A percentile compares a stretch with the other conserved stretches of the same genome.
Conservation (phyloP, 73 alveolate genomes). For the Tetrahymena thermophila region DNA sequence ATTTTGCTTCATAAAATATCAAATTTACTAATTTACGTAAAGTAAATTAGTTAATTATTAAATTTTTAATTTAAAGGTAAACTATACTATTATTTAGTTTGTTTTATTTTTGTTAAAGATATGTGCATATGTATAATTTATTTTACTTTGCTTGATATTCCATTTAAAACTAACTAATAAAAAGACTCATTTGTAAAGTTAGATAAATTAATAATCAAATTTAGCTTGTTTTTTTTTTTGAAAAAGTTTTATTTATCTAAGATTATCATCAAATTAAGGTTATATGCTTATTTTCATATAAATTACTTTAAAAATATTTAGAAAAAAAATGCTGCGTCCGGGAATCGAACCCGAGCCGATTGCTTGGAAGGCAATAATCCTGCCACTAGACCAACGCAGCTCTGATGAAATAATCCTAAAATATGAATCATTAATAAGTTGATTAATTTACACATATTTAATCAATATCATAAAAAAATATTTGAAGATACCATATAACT, state of each 20-base stretch:
- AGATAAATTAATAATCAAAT: too few species aligned
- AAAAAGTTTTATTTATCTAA: too few species aligned
- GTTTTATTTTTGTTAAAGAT: too few species aligned
- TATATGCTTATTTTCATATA: background rate
- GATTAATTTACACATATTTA: background rate
- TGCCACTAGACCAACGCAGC: slow-evolving; percentile 7
- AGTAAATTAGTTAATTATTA: too few species aligned
- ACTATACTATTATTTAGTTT: too few species aligned
- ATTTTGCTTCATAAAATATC: background rate
- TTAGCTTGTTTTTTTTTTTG: too few species aligned
- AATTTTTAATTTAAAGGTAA: too few species aligned
- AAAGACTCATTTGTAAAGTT: too few species aligned
- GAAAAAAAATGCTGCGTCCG: background rate
- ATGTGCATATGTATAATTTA: too few species aligned
- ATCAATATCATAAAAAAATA: background rate
- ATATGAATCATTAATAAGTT: background rate
- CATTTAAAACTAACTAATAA: too few species aligned
- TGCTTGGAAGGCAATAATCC: slow-evolving; percentile 4
- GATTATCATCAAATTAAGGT: background rate
- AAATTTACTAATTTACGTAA: too few species aligned
- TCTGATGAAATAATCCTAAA: background rate
- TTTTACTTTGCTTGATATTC: background rate
- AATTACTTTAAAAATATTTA: background rate
- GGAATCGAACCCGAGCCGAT: slow-evolving; percentile 7
- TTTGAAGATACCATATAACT: background rate